A percentile compares a stretch with the other conserved stretches of the same genome.
Evolutionary conservation across 257 asterid species (phyloP).

Genomic region (Buddleja alternifolia): DNA sequence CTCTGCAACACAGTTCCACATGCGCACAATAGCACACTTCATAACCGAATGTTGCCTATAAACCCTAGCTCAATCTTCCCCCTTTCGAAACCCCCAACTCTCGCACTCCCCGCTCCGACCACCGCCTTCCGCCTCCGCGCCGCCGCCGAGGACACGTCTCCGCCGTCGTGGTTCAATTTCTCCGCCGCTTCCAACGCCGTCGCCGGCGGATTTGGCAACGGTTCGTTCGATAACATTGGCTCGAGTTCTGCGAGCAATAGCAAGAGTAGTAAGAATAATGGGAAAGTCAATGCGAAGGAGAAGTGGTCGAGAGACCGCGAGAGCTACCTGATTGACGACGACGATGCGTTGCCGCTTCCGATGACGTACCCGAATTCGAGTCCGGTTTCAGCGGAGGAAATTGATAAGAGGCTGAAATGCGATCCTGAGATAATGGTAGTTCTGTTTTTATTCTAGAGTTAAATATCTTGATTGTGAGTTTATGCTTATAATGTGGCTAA

Average conservation of each 20-base stretch:
- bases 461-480: background rate
- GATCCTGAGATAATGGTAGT: slow-evolving; percentile 58
- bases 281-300: slow-evolving; percentile 64
- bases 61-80: slow-evolving; percentile 46
- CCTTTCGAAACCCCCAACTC: slow-evolving; percentile 34
- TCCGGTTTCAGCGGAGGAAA: slow-evolving; percentile 64
- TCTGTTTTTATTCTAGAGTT: slow-evolving; percentile 4
- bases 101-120: slow-evolving; percentile 22
- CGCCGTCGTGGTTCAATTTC: slow-evolving; percentile 49
- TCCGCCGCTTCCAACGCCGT: slow-evolving; percentile 40
- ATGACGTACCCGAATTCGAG: slow-evolving; percentile 66
- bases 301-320: slow-evolving; percentile 76
- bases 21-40: too few relatives aligned
- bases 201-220: slow-evolving; percentile 37
- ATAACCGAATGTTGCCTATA: slow-evolving; percentile 67
- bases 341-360: slow-evolving; percentile 76
- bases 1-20: too few relatives aligned
- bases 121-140: slow-evolving; percentile 45
- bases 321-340: slow-evolving; percentile 71
- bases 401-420: slow-evolving; percentile 62
- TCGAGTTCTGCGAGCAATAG: slow-evolving; percentile 18
- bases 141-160: slow-evolving; percentile 46
- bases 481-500: background rate
- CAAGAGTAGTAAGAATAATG: slow-evolving; percentile 32
- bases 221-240: slow-evolving; percentile 31